Percentiles rank a stretch among this genome's conserved stretches.
Conservation (phyloP, 805 yeast genomes). For the Yueomyces sinensis region DNA sequence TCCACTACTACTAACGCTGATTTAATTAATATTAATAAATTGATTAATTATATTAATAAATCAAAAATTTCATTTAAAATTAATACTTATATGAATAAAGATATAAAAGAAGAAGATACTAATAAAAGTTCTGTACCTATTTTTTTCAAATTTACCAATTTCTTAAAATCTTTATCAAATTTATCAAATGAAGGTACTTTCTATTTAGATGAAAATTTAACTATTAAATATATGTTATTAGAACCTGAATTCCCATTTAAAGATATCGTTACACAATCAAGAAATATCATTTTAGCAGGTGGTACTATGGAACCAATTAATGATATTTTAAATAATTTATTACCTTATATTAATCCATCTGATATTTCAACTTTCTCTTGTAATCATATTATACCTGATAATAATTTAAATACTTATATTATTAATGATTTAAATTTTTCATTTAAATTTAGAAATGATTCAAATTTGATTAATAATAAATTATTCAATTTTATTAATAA, state of each 20-base stretch:
- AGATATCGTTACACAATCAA: slow-evolving; percentile 49
- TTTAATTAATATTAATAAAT: slow-evolving; percentile 50
- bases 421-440: slow-evolving; percentile 50
- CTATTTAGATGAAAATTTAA: slow-evolving; percentile 35
- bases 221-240: slow-evolving; percentile 55
- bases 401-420: slow-evolving; percentile 50
- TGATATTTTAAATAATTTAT: slow-evolving; percentile 55
- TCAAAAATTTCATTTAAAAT: slow-evolving; percentile 78
- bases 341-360: slow-evolving; percentile 38
- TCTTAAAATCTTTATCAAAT: slow-evolving; percentile 51
- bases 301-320: slow-evolving; percentile 88
- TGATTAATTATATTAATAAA: slow-evolving; percentile 47
- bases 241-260: slow-evolving; percentile 67
- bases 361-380: slow-evolving; percentile 49
- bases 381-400: slow-evolving; percentile 70
- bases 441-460: slow-evolving; percentile 44
- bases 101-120: not conserved
- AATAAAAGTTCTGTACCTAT: slow-evolving; percentile 28
- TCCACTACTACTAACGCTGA: slow-evolving; percentile 40
- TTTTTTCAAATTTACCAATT: slow-evolving; percentile 51
- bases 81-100: slow-evolving; percentile 42
- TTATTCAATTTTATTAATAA: slow-evolving; percentile 28
- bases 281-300: slow-evolving; percentile 73
- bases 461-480: slow-evolving; percentile 28
- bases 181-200: slow-evolving; percentile 72